Evolutionary conservation across 1,284 basidiomycete species (phyloP), one percentile per base, ranked within the genome.

Genomic region (Wolfiporia cocos): DNA sequence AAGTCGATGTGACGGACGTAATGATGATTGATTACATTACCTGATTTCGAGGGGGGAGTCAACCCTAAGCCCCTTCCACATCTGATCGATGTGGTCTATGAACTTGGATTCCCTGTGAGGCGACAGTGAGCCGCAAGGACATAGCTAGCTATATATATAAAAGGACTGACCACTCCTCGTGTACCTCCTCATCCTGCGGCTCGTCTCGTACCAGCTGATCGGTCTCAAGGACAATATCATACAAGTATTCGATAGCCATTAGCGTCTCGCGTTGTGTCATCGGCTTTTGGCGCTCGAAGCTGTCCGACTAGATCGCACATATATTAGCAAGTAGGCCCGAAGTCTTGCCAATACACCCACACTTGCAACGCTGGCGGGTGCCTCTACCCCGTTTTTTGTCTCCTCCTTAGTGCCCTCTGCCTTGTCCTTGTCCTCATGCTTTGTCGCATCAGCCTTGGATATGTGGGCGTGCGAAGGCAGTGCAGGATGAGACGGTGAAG

Each of bases 21-120:
- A 22, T 6, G 10, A 21, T 53, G 38, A 41, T 39, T 5, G 32
- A 35, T 41, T 38, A 20, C 54, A 68, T 44, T 49, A 78, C 86
- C 92, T 93, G 28, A 91, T 86, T 59, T 94, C 92, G 10, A 99
- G 76, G 20, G 93, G 92, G 34, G 92, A 86, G 71, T 91, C 82
- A 18, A 98, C 87, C 56, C 86, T 77, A 35, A 97, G 66, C 35
- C 80, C 80, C 45, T 78, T 74, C 89, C 92, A 99, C 45, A 98
- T 71, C 44, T 76, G 68, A 42, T 86, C 78, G 2, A 86, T 73
- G 39, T 82, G 68, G 2, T 61, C 64, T n/a, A 76, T 71, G 57
- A 86, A 86, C 42, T 77, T 71, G 26, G 46, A 56, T 53, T 80
- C 62, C 81, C 85, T 88, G 18, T 19, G n/a, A n/a, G n/a, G 14